phyloP scores from a whole-genome alignment of 257 asterid species.

The Petunia axillaris region DNA sequence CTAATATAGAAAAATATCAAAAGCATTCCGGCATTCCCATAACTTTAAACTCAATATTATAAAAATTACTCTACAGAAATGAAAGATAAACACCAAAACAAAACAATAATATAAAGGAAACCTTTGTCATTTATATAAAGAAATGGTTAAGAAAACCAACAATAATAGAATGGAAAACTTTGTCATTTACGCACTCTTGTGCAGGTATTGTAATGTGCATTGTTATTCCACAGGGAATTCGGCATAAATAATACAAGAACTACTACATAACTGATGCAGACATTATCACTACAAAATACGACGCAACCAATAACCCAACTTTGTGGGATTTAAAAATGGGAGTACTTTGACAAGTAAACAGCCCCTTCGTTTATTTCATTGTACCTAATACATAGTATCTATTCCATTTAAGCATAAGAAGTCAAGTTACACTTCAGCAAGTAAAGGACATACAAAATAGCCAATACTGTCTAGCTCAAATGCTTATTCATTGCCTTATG shows the following conservation, averaged over 20 bases:
- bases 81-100: neutral
- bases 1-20: neutral
- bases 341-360: neutral
- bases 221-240: slow-evolving; percentile 11
- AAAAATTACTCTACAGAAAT: neutral
- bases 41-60: neutral
- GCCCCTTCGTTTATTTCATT: neutral
- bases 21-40: neutral
- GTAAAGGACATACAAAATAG: neutral
- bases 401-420: neutral
- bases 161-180: neutral
- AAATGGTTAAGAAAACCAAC: neutral
- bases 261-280: slow-evolving; percentile 9
- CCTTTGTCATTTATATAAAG: neutral
- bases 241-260: neutral
- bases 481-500: neutral
- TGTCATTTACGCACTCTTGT: neutral
- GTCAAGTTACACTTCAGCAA: slow-evolving; percentile 20
- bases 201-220: neutral
- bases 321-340: neutral
- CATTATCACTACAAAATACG: neutral
- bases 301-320: neutral
- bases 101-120: neutral
- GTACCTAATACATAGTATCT: neutral
- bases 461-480: neutral